A percentile compares a stretch with the other conserved stretches of the same genome.
phyloP scores from a whole-genome alignment of 306 rosid genomes.

The Argentina anserina region DNA sequence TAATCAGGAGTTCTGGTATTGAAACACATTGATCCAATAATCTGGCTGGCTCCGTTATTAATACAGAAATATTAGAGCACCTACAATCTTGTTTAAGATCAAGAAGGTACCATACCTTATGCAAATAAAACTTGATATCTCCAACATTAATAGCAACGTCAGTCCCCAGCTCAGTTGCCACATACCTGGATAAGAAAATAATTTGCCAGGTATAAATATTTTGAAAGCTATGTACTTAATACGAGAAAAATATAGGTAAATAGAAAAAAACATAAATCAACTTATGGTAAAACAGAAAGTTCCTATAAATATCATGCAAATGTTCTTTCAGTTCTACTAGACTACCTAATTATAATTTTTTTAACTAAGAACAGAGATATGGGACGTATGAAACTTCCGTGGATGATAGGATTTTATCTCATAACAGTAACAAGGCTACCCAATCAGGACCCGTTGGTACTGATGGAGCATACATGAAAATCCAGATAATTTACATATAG shows the following conservation, averaged over 20 bases:
- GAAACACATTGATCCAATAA: not conserved
- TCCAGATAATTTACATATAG: not conserved
- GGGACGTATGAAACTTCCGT: not conserved
- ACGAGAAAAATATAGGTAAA: not conserved
- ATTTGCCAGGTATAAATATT: conserved; percentile 21
- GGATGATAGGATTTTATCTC: not conserved
- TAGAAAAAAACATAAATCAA: not conserved
- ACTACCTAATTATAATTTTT: not conserved
- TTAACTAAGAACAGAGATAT: not conserved
- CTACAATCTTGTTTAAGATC: conserved; percentile 13
- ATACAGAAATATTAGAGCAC: not conserved
- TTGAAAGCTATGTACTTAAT: not conserved
- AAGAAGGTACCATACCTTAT: conserved; percentile 64
- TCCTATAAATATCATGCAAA: too few species aligned
- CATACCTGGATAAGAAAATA: conserved; percentile 56
- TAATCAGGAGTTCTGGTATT: not conserved
- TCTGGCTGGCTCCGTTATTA: not conserved
- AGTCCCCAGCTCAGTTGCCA: conserved; percentile 70
- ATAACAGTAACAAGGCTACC: not conserved
- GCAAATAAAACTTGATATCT: conserved; percentile 73
- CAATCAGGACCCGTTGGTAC: not conserved
- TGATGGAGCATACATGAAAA: not conserved
- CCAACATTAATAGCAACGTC: conserved; percentile 67
- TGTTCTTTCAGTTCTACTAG: conserved; percentile 4
- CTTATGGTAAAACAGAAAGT: not conserved